Percentiles rank a stretch among this genome's conserved stretches.
phyloP scores from a whole-genome alignment of 768 basidiomycete species.

The Boletus rufocinnamomeus region DNA sequence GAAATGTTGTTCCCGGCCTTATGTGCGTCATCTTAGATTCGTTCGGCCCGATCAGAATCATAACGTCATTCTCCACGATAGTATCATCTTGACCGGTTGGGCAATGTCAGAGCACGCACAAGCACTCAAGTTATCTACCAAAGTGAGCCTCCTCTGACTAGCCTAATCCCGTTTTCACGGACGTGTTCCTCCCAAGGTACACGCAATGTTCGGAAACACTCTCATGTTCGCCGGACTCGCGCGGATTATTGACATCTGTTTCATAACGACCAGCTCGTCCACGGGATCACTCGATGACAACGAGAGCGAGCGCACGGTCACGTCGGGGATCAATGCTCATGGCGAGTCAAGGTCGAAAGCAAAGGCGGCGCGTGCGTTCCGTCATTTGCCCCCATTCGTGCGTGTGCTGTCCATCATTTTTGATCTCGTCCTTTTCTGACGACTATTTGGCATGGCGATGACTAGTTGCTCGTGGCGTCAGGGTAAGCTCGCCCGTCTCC shows the following conservation, averaged over 20 bases:
- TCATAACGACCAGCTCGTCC: constrained; percentile 51
- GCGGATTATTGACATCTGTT: constrained; percentile 83
- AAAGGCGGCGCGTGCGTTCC: constrained; percentile 62
- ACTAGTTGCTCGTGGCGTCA: constrained; percentile 67
- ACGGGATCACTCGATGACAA: constrained; percentile 44
- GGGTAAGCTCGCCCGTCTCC: constrained; percentile 47
- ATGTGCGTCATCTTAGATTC: constrained; percentile 53
- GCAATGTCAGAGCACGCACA: constrained; percentile 92
- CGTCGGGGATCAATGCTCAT: constrained; percentile 35
- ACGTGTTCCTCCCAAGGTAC: constrained; percentile 52
- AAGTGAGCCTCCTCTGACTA: constrained; percentile 42
- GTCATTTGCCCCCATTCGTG: constrained; percentile 88
- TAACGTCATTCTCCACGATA: constrained; percentile 28
- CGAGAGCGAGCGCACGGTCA: constrained; percentile 68
- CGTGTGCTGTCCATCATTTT: constrained; percentile 35
- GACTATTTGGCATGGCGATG: neutral
- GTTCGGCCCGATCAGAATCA: neutral
- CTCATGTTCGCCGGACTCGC: constrained; percentile 82
- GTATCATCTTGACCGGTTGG: constrained; percentile 90
- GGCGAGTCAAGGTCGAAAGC: constrained; percentile 23
- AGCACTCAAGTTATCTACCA: constrained; percentile 79
- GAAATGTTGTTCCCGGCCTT: constrained; percentile 77
- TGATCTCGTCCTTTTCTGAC: neutral
- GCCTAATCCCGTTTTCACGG: neutral
- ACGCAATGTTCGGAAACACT: constrained; percentile 80